These are phyloP conservation scores for Iris pallida DNA, from an alignment of 116 monocot genomes.

Conservation along the genomic window DNA sequence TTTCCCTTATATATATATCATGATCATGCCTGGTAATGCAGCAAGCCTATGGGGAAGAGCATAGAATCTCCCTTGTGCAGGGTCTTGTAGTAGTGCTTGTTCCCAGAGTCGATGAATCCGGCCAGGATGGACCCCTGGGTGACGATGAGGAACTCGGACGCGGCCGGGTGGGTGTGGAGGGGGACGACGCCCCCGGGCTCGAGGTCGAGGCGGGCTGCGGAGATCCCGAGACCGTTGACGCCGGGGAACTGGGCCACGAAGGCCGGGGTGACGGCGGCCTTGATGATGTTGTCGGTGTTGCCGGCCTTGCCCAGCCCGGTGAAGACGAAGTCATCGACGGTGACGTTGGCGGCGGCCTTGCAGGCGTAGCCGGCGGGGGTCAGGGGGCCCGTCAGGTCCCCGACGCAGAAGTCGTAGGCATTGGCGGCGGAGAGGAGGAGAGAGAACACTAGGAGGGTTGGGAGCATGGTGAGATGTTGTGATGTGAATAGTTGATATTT, in stretches of 20 bases:
- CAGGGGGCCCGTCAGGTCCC: conserved; percentile 16
- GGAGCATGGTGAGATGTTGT: neutral
- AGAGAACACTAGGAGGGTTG: conserved; percentile 18
- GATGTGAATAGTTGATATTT: neutral
- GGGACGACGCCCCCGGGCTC: conserved; percentile 49
- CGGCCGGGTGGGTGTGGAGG: conserved; percentile 80
- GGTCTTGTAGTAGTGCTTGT: conserved; percentile 25
- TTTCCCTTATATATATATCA: too few species aligned
- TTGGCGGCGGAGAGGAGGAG: conserved; percentile 18
- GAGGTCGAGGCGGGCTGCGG: conserved; percentile 50
- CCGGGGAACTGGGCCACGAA: conserved; percentile 53
- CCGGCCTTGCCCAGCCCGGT: conserved; percentile 29
- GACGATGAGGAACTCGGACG: conserved; percentile 50
- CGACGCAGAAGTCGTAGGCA: conserved; percentile 49
- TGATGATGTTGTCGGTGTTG: conserved; percentile 46
- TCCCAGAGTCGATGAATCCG: conserved; percentile 54
- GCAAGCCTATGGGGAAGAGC: conserved; percentile 58
- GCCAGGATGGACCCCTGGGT: conserved; percentile 27
- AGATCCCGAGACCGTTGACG: conserved; percentile 68
- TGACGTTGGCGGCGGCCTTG: conserved; percentile 25
- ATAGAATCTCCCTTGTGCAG: conserved; percentile 50
- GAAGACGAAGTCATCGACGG: conserved; percentile 51
- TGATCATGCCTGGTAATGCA: conserved; percentile 46
- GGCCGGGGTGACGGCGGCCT: conserved; percentile 49
- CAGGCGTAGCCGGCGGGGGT: conserved; percentile 51